Evolutionary conservation across 805 yeast species (phyloP).

Genomic region (Debaryomyces tyrocola): DNA sequence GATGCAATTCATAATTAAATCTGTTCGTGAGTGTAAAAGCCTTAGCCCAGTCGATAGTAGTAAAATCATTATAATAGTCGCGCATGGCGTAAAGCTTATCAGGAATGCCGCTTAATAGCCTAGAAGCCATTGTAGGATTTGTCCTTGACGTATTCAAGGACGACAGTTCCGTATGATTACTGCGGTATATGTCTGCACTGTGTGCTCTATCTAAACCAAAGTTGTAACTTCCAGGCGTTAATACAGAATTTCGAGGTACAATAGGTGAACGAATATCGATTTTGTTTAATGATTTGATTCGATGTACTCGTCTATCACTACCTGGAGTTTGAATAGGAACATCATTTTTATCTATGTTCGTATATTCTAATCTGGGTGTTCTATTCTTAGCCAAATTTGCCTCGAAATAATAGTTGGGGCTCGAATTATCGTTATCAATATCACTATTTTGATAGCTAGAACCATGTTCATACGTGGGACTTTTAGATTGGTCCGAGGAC

Average conservation of each 20-base stretch:
- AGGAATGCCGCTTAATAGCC: conserved; percentile 12
- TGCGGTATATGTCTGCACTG: neutral
- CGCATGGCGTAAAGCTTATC: conserved; percentile 20
- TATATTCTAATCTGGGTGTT: neutral
- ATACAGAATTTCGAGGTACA: conserved; percentile 3
- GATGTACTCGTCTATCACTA: neutral
- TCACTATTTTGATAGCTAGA: neutral
- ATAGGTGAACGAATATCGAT: conserved; percentile 20
- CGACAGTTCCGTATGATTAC: conserved; percentile 4
- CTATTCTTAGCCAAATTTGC: neutral
- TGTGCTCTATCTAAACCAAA: conserved; percentile 1
- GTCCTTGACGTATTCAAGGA: conserved; percentile 14
- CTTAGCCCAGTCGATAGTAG: conserved; percentile 60
- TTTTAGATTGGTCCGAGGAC: conserved; percentile 2
- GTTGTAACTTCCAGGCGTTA: conserved; percentile 4
- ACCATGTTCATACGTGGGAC: neutral
- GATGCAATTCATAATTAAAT: conserved; percentile 37
- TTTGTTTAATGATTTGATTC: conserved; percentile 18
- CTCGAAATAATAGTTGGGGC: neutral
- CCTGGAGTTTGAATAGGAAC: neutral
- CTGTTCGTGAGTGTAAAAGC: conserved; percentile 46
- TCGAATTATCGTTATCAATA: neutral
- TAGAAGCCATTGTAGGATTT: conserved; percentile 13
- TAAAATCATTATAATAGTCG: conserved; percentile 56
- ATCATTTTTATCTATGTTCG: neutral